Base-by-base conservation (phyloP, 1,284 basidiomycete genomes). In the Irpex rosettiformis region DNA sequence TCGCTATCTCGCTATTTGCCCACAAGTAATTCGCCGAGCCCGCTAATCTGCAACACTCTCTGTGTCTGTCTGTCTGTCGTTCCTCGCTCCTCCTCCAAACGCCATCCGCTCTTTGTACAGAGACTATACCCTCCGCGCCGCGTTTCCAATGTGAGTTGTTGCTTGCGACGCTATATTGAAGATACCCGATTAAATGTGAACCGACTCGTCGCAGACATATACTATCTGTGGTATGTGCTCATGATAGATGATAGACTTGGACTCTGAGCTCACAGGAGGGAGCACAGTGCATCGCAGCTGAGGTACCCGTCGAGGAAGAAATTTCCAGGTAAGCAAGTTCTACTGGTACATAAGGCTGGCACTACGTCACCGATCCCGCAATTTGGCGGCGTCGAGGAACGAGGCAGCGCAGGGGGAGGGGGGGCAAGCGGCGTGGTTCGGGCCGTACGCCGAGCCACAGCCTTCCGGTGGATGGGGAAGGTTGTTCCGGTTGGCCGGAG, bases 301-400 rank as follows among this genome's bases (percentile, higher is more conserved):
- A n/a, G n/a, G n/a, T n/a, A n/a, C n/a, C n/a, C n/a, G n/a, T n/a
- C n/a, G n/a, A n/a, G n/a, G n/a, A n/a, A n/a, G n/a, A n/a, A n/a
- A n/a, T n/a, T n/a, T n/a, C n/a, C 40, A 30, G 30, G 40, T 47
- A 51, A 29, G 42, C n/a, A n/a, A n/a, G n/a, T n/a, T n/a, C n/a
- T n/a, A n/a, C n/a, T n/a, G n/a, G n/a, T n/a, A n/a, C n/a, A n/a
- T n/a, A n/a, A n/a, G n/a, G n/a, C n/a, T n/a, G n/a, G 27, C 40
- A 51, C 59, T 63, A 64, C 72, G 71, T 71, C 70, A 75, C 59
- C 53, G 53, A 61, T 57, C 48, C 48, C 48, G 48, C 27, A 51
- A 28, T 8, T 51, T 51, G 54, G 48, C 58, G 73, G 77, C 77
- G 74, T 73, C 74, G 82, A 66, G 70, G 76, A 86, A 85, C 84